Base-by-base conservation (phyloP, 192 early-diverging fungal genomes). In the Dissophora globulifera region DNA sequence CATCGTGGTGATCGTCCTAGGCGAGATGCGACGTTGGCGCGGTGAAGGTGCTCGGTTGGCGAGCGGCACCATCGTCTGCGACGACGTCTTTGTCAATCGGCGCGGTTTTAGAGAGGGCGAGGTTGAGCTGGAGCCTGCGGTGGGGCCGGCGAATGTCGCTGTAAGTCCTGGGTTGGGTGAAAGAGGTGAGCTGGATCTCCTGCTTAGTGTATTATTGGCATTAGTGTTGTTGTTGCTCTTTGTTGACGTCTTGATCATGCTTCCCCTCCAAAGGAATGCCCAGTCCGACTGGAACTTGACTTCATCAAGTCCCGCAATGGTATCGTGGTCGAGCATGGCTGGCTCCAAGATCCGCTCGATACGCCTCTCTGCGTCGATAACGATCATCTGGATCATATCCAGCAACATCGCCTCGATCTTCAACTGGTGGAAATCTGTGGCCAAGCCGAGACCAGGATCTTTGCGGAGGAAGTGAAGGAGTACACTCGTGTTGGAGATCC, bases 401-500 rank as follows among this genome's bases (percentile, higher is more conserved):
- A 89, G 84, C 42, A 95, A 84, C 29, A 95, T 85, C 60, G 96
- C 95, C 7, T 92, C 86, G 51, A 98, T 83, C n/a, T 82, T 80
- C 1, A 91, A 81, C 72, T 98, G 95, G 35, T 88, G 81, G 50
- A 91, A 85, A 27, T 82, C 88, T 26, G 93, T 91, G 3, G 87
- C 81, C 20, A 86, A 75, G 19, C 89, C 85, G 25, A 97, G 84
- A 20, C 87, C 87, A 32, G 84, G 66, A 78, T 98, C 96, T 56
- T 92, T 90, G 74, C 95, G 95, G 40, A 98, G 71, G 78, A 92
- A 97, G 66, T 93, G 92, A 3, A 95, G 78, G 8, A 98, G 82
- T 47, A 92, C 91, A 33, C 88, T 89, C 46, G 87, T 83, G 78
- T 98, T 97, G 31, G 92, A 81, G 20, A 95, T 87, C 95, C 95